A percentile compares a stretch with the other conserved stretches of the same genome.
Conservation (phyloP, 2,329 filamentous ascomycete species). For the Alternaria sp. region DNA sequence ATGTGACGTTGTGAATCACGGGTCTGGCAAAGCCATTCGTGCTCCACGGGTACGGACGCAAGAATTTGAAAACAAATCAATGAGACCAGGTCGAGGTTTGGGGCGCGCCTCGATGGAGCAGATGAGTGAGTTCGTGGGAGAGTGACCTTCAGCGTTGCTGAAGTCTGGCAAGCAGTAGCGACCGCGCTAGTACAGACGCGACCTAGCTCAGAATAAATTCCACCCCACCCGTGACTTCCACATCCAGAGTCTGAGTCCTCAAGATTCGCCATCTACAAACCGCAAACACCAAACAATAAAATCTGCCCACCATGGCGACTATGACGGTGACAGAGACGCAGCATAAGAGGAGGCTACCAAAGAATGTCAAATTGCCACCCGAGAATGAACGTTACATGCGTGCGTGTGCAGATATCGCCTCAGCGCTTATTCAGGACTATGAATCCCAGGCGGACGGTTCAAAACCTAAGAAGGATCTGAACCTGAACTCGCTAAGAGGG, state of each 20-base stretch:
- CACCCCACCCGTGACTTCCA: conserved; percentile 35
- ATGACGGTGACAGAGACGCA: conserved; percentile 62
- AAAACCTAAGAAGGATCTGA: conserved; percentile 82
- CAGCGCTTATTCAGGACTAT: conserved; percentile 91
- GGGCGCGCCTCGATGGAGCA: neutral
- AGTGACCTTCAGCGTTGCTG: neutral
- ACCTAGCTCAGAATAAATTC: conserved; percentile 22
- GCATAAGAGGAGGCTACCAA: conserved; percentile 64
- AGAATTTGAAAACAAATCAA: rapidly evolving
- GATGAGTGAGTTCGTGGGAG: neutral
- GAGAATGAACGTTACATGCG: conserved; percentile 95
- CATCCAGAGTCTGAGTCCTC: conserved; percentile 23
- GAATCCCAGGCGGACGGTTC: conserved; percentile 78
- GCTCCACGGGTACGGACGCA: neutral
- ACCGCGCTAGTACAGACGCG: conserved; percentile 6
- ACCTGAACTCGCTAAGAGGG: conserved; percentile 85
- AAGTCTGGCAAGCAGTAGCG: conserved; percentile 2
- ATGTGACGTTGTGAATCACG: neutral
- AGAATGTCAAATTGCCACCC: conserved; percentile 78
- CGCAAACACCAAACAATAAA: conserved; percentile 6
- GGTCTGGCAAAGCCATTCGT: neutral
- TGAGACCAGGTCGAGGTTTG: neutral
- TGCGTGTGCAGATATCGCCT: conserved; percentile 95
- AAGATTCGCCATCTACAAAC: conserved; percentile 29
- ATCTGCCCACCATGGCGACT: conserved; percentile 63